Base-by-base conservation (phyloP, 1,139 yeast genomes). In the Suhomyces taliae region DNA sequence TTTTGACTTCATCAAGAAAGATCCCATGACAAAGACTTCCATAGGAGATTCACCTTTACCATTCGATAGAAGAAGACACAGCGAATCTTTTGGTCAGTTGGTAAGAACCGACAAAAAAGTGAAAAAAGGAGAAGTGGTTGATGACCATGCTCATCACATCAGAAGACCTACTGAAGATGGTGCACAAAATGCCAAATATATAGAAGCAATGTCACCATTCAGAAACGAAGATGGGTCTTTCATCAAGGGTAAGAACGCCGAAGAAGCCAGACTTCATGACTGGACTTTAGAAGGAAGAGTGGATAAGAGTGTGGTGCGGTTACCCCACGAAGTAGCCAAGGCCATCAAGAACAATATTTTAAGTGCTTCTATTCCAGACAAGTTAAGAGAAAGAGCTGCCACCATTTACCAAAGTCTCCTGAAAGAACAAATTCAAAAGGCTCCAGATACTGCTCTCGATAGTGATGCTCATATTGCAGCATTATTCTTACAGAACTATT, bases 381-480 rank as follows among this genome's bases (percentile, higher is more conserved):
- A 76, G 45, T 64, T 87, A 42, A 72, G 87, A 51, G 75, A 77
- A 44, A 71, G 79, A 34, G 85, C 79, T 3, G 85, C 82, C 27
- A 71, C 65, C 46, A 71, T 80, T 41, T 83, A 70, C 58, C 76
- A 81, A 44, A 67, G 73, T 29, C 54, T 85, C 44, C 71, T 70
- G 37, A 75, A 79, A 41, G 72, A 72, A 3, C 81, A 79, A 47
- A 61, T 85, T 4, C 86, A 83, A 51, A 64, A 69, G 40, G 78
- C 87, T 0, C 80, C 78, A 12, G 70, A 70, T 8, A 77, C 81
- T 6, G 65, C 75, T 1, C 65, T 83, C 44, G 95, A 88, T 46
- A 87, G 87, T 3, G 96, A 91, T 64, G 82, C 95, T 1, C 88
- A 87, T 53, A 81, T 93, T 36, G 93, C 90, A 0, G 86, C 93